Percentiles rank a stretch among this genome's conserved stretches.
phyloP scores from a whole-genome alignment of 768 basidiomycete genomes.

The Hydnomerulius pinastri region DNA sequence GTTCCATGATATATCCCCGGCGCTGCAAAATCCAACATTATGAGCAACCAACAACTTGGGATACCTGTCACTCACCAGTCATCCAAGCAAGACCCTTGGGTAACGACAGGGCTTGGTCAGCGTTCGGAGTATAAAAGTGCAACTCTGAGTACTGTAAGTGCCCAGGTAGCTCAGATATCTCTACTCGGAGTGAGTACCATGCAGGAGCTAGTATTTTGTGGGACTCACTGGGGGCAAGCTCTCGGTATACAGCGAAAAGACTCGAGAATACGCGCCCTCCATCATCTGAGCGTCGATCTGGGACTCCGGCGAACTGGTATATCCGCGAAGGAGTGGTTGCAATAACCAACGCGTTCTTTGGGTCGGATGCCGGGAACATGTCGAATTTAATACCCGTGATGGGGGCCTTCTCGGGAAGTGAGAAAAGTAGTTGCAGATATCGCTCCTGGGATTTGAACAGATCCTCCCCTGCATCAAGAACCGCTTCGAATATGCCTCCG shows the following conservation, averaged over 20 bases:
- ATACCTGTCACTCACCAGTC: constrained; percentile 58
- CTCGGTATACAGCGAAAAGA: constrained; percentile 74
- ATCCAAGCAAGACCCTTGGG: constrained; percentile 88
- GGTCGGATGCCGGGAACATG: constrained; percentile 64
- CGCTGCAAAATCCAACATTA: constrained; percentile 41
- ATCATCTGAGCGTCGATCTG: constrained; percentile 73
- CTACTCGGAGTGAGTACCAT: constrained; percentile 43
- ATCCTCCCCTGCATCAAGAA: constrained; percentile 89
- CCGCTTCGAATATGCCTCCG: constrained; percentile 85
- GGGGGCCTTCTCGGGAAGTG: constrained; percentile 77
- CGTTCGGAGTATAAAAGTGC: constrained; percentile 73
- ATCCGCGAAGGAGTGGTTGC: constrained; percentile 86
- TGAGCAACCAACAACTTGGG: not conserved
- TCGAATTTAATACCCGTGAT: constrained; percentile 87
- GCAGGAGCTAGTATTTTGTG: constrained; percentile 1
- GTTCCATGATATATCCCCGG: constrained; percentile 88
- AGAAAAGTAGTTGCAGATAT: constrained; percentile 71
- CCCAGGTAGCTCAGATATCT: constrained; percentile 90
- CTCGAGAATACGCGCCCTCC: constrained; percentile 71
- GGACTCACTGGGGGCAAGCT: constrained; percentile 76
- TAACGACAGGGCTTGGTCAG: constrained; percentile 67
- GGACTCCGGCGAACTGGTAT: constrained; percentile 82
- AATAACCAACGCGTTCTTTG: constrained; percentile 67
- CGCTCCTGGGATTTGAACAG: constrained; percentile 90
- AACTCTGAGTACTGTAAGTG: constrained; percentile 74